Evolutionary conservation across 2,329 filamentous ascomycete species (phyloP), one percentile per base, ranked within the genome.

Genomic region (Onygenales sp.): DNA sequence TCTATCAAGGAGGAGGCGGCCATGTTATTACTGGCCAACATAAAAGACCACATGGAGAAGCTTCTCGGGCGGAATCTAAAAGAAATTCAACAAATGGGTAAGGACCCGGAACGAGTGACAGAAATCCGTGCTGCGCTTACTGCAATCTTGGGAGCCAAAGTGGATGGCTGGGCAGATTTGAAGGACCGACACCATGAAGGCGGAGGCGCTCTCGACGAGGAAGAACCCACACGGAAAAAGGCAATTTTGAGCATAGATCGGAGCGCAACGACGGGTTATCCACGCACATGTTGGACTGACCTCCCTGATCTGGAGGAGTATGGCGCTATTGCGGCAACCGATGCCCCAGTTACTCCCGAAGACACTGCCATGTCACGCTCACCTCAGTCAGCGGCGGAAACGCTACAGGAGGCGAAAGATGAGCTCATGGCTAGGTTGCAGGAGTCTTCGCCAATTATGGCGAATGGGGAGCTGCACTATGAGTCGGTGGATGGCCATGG

Each of bases 401-500:
- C 74, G 1, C 61, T 77, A n/a, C 73, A 76, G 57, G 72, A 75
- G 58, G 74, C 75, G 5, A 77, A 77, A 57, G 74, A 77, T 53
- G 75, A 77, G 54, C 59, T 77, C 50, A 76, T 77, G 72, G 72
- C 73, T 35, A 68, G 75, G 17, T 60, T 77, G 17, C 73, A 75
- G 55, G 74, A 77, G 53, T 62, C 71, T 7, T 72, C 69, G 1
- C 70, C 70, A 36, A 63, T 71, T 6, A 62, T 66, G 27, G 66
- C 66, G 10, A 70, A 72, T 42, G 69, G 64, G 1, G 71, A 74
- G 21, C 66, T 68, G 17, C 66, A 69, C 35, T 72, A 74, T 54
- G 72, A 74, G 54, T 59, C 63, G n/a, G 64, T 64, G 6, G 69
- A 72, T 53, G 66, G 64, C 9, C 64, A 74, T 49, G 72, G 64